Evolutionary conservation across 129 eudicot genomes (phyloP).

Genomic region (Logfia minima): DNA sequence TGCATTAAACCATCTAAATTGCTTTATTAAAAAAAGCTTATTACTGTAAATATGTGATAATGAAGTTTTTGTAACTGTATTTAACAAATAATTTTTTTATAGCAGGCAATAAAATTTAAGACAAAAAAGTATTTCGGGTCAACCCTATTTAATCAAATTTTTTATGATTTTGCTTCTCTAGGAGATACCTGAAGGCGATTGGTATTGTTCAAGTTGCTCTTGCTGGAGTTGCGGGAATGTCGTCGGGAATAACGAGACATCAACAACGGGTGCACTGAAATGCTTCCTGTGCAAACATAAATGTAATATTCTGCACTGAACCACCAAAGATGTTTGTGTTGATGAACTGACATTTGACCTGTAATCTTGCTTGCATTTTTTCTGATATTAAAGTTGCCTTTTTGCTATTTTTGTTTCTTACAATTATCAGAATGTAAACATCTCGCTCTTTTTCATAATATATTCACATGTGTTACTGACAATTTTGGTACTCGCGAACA

Average conservation of each 20-base stretch:
- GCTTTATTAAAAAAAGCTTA: background rate
- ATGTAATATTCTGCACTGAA: conserved; percentile 51
- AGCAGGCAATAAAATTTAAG: background rate
- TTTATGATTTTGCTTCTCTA: conserved; percentile 33
- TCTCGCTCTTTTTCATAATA: background rate
- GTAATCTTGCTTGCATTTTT: background rate
- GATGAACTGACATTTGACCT: conserved; percentile 9
- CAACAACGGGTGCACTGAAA: conserved; percentile 36
- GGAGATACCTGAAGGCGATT: conserved; percentile 92
- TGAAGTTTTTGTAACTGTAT: background rate
- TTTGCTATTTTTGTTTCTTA: conserved; percentile 3
- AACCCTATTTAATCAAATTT: background rate
- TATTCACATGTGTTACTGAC: conserved; percentile 1
- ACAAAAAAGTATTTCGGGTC: conserved; percentile 7
- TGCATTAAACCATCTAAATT: conserved; percentile 1
- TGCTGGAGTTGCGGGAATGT: conserved; percentile 71
- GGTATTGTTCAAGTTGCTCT: conserved; percentile 92
- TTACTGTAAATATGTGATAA: background rate
- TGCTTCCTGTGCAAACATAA: conserved; percentile 83
- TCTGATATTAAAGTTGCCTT: background rate
- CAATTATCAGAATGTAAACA: background rate
- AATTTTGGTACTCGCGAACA: conserved; percentile 38
- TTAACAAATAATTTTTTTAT: background rate
- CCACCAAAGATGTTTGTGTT: background rate
- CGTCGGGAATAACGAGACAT: conserved; percentile 39